Conservation (phyloP, 768 basidiomycete genomes). For the Auricularia auricula-judae region DNA sequence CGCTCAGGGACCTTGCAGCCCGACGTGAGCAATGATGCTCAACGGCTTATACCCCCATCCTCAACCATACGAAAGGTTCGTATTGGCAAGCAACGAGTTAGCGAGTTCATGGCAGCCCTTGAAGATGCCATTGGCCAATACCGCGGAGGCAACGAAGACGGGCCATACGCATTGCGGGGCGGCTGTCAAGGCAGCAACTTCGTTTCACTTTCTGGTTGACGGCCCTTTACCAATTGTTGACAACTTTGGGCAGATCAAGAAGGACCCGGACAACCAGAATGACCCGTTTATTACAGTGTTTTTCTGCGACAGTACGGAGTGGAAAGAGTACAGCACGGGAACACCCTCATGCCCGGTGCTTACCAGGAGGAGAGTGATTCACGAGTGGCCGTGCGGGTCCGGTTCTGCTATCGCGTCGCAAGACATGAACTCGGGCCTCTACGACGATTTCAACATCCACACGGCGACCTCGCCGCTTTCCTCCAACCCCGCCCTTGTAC, state of each 20-base stretch:
- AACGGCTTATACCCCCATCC: neutral
- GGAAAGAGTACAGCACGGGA: too few species aligned
- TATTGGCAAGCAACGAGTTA: neutral
- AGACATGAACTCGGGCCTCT: neutral
- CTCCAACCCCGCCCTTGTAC: neutral
- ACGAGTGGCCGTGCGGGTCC: neutral
- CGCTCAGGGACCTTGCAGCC: neutral
- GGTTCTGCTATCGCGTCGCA: neutral
- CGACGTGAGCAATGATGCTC: neutral
- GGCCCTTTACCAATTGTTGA: neutral
- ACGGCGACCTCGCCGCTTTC: neutral
- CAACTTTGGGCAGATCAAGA: neutral
- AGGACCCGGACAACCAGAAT: neutral
- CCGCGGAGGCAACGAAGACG: neutral
- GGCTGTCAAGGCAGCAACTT: neutral
- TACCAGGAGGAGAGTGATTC: neutral
- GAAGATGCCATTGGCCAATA: neutral
- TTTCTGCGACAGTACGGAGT: neutral
- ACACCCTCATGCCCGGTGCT: too few species aligned
- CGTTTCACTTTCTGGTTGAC: neutral
- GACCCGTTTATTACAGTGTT: neutral
- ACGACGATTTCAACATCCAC: neutral
- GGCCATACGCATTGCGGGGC: neutral
- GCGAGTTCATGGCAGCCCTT: neutral
- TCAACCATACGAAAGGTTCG: neutral